Evolutionary conservation across 148 eudicot species (phyloP), one percentile per base, ranked within the genome.

Genomic region (Pouteria glomerata): DNA sequence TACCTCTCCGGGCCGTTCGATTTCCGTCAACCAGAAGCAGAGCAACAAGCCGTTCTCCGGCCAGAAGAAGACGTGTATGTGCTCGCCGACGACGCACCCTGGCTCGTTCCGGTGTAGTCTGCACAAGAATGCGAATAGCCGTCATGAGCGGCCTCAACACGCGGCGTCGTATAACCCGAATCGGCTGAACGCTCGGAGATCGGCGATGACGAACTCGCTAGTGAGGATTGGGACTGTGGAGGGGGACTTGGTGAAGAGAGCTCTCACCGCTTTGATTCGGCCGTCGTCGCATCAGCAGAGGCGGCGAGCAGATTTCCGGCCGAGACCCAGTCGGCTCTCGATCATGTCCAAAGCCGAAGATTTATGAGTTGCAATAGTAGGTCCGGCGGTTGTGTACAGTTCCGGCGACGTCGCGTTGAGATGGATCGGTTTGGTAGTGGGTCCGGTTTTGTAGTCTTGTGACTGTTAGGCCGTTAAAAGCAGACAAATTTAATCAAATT

Each of bases 151-250:
- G 45, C 6, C 56, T 42, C 70, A 35, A 19, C 15, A 39, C 2
- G 57, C 58, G 55, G 37, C 33, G 81, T 78, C 82, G 69, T 82
- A 71, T 72, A 74, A 65, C 59, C 72, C 81, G 67, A 71, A 82
- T 15, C 56, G 82, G 74, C 30, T 87, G 57, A 76, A 87, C 8
- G 76, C 84, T 71, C 61, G 86, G 44, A 68, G 90, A 73, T 86
- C 86, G 2, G 87, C 90, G 67, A 86, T 86, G 90, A 80, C 79
- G 56, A 84, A 87, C 60, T 87, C 90, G 69, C 62, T 87, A 6
- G 90, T 84, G 67, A 80, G 88, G 68, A 87, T 84, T 44, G 90
- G 90, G 7, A 82, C 86, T 1, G 88, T 87, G 2, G 90, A 87
- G 69, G 90, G 90, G 0, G 90, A 84, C 48, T 78, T 75, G 84